Evolutionary conservation across 352 stramenopile genomes (phyloP).

Genomic region (Pythium aquatile): DNA sequence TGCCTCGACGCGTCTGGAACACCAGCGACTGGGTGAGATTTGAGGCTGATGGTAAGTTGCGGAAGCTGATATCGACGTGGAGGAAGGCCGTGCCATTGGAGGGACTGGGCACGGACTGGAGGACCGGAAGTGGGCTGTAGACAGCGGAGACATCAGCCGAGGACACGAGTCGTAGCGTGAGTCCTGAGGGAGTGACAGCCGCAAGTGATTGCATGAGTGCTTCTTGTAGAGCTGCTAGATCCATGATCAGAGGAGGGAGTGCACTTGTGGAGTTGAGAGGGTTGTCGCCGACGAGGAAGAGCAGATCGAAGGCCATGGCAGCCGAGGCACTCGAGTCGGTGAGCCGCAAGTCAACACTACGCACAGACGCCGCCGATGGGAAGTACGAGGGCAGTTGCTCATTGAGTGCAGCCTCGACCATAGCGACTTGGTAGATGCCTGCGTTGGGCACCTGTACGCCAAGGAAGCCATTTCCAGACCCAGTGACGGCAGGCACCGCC

Average conservation of each 20-base stretch:
- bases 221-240: constrained; percentile 5
- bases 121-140: background rate
- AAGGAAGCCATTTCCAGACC: constrained; percentile 13
- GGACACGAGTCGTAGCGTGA: background rate
- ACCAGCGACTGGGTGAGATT: constrained; percentile 41
- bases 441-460: constrained; percentile 8
- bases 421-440: constrained; percentile 10
- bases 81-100: constrained; percentile 28
- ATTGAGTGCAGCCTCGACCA: constrained; percentile 8
- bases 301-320: constrained; percentile 14
- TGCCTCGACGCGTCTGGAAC: constrained; percentile 46
- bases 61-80: constrained; percentile 38
- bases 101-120: background rate
- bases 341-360: constrained; percentile 13
- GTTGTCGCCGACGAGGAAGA: constrained; percentile 22
- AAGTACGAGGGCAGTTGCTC: background rate
- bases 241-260: background rate
- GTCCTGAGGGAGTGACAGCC: background rate
- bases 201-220: background rate
- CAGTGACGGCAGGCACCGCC: background rate
- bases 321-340: background rate
- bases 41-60: constrained; percentile 36
- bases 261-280: constrained; percentile 1
- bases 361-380: background rate
- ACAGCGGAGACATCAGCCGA: background rate